These are phyloP conservation scores for Cyclotella distinguenda DNA, from an alignment of 108 stramenopile species.

Conservation along the genomic window DNA sequence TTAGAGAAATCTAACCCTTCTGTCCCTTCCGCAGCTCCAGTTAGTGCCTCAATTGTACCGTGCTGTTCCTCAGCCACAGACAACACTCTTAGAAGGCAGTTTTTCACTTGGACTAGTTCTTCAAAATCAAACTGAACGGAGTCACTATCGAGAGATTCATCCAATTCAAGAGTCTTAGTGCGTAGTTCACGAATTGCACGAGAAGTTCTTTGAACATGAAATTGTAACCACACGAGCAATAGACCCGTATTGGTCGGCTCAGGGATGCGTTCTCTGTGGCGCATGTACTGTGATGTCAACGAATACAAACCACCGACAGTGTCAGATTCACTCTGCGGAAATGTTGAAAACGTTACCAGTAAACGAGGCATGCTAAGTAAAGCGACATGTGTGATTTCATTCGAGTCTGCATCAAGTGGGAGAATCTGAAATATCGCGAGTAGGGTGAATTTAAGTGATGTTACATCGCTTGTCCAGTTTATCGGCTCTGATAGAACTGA, in stretches of 20 bases:
- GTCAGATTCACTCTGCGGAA: conserved; percentile 26
- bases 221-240: conserved; percentile 48
- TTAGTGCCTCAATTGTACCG: conserved; percentile 56
- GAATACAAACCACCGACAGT: conserved; percentile 23
- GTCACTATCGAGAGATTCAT: conserved; percentile 47
- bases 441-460: conserved; percentile 35
- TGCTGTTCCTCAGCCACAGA: conserved; percentile 60
- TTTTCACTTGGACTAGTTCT: conserved; percentile 46
- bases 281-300: conserved; percentile 35
- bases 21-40: conserved; percentile 39
- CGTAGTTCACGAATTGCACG: conserved; percentile 44
- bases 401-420: conserved; percentile 30
- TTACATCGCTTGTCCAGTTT: conserved; percentile 49
- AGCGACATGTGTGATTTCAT: conserved; percentile 46
- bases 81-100: conserved; percentile 40
- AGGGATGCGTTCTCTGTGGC: conserved; percentile 46
- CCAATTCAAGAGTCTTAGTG: conserved; percentile 34
- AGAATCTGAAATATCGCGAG: conserved; percentile 55
- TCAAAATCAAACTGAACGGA: conserved; percentile 36
- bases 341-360: conserved; percentile 52
- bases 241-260: conserved; percentile 40
- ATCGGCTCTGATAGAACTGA: conserved; percentile 45
- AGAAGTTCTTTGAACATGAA: conserved; percentile 56
- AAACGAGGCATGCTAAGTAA: conserved; percentile 44
- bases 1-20: conserved; percentile 43